Percentiles rank a stretch among this genome's conserved stretches.
Conservation (phyloP, 768 basidiomycete species). For the Tephrocybe rancida region DNA sequence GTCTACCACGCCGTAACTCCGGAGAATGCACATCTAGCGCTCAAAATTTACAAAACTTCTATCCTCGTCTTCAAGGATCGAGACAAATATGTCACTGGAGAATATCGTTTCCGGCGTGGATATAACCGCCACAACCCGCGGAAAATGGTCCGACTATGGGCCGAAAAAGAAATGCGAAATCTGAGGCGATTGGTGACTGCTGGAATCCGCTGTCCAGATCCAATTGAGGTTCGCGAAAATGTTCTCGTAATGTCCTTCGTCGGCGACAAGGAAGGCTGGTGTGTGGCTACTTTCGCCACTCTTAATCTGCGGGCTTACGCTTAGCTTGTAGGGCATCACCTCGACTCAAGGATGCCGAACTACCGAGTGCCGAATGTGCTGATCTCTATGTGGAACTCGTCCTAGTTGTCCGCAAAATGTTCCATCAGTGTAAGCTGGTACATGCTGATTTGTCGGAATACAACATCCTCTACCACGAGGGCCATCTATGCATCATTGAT, state of each 20-base stretch:
- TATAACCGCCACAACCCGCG: conserved; percentile 90
- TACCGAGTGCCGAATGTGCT: conserved; percentile 49
- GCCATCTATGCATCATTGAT: conserved; percentile 91
- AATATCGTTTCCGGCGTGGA: conserved; percentile 92
- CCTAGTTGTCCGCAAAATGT: conserved; percentile 80
- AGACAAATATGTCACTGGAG: conserved; percentile 95
- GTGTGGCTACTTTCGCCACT: conserved; percentile 28
- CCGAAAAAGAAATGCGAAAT: conserved; percentile 99
- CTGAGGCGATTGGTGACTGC: conserved; percentile 82
- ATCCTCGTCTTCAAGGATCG: conserved; percentile 97
- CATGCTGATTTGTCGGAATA: conserved; percentile 99
- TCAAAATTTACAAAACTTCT: conserved; percentile 99
- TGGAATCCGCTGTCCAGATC: conserved; percentile 85
- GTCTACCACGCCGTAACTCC: conserved; percentile 87
- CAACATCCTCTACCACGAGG: conserved; percentile 88
- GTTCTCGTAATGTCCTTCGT: conserved; percentile 96
- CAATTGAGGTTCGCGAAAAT: conserved; percentile 93
- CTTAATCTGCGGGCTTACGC: neutral
- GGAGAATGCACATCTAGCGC: conserved; percentile 67
- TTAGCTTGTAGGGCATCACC: conserved; percentile 75
- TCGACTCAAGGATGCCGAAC: conserved; percentile 84
- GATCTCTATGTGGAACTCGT: conserved; percentile 80
- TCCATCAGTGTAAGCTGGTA: conserved; percentile 88
- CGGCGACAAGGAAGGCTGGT: conserved; percentile 83
- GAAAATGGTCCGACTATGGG: conserved; percentile 99